A percentile compares a stretch with the other conserved stretches of the same genome.
These are phyloP conservation scores for Fusarium oligoseptatum DNA, from an alignment of 2,329 filamentous ascomycete species.

Conservation along the genomic window DNA sequence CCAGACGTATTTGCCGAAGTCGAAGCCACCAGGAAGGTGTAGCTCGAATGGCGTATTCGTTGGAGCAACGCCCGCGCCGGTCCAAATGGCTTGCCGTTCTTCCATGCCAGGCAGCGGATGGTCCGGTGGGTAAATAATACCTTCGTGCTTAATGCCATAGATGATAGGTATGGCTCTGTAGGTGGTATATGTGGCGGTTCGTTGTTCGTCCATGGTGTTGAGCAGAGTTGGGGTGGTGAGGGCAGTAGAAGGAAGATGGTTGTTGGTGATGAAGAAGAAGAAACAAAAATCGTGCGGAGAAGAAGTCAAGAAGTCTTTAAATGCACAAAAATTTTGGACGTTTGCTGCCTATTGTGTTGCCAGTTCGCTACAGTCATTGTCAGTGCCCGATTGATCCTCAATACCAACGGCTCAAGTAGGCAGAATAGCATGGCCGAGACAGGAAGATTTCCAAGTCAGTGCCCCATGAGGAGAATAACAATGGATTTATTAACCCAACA, in stretches of 20 bases:
- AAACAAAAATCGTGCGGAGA: background rate
- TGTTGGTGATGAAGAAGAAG: background rate
- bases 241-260: background rate
- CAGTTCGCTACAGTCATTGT: background rate
- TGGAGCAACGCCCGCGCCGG: background rate
- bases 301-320: background rate
- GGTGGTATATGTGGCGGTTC: too few species aligned
- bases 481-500: background rate
- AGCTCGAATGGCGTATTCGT: background rate
- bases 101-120: background rate
- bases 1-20: background rate
- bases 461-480: background rate
- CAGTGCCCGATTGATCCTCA: background rate
- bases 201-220: too few species aligned
- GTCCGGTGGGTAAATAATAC: background rate
- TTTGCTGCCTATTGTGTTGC: background rate
- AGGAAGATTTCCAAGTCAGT: background rate
- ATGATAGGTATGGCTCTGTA: background rate
- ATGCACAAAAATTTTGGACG: background rate
- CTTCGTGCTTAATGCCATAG: background rate
- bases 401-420: background rate
- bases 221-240: too few species aligned
- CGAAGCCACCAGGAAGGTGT: accelerated
- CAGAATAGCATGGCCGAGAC: background rate
- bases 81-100: background rate